Evolutionary conservation across 768 basidiomycete genomes (phyloP).

Genomic region (Rhizopogon salebrosus): DNA sequence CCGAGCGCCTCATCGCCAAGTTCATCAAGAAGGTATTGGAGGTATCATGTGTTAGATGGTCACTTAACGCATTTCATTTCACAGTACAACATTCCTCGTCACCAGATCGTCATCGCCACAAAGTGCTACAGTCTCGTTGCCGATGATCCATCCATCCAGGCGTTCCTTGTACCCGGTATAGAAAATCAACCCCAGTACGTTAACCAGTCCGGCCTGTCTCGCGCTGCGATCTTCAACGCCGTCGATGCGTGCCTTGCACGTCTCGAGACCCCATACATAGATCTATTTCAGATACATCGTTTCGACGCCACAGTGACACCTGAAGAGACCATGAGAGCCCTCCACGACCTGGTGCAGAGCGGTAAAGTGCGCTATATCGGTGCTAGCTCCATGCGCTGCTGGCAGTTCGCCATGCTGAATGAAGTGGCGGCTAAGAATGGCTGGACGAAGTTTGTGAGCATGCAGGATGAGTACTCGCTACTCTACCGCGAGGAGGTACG

Average conservation of each 20-base stretch:
- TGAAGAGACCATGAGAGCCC: slow-evolving; percentile 45
- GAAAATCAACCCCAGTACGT: slow-evolving; percentile 13
- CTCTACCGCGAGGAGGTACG: slow-evolving; percentile 51
- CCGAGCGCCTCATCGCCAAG: slow-evolving; percentile 32
- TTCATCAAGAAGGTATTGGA: slow-evolving; percentile 29
- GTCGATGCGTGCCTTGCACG: slow-evolving; percentile 33
- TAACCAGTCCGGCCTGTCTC: slow-evolving; percentile 31
- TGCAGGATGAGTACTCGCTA: slow-evolving; percentile 50
- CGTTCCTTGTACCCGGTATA: neutral
- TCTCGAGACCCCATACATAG: slow-evolving; percentile 31
- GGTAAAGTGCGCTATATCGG: slow-evolving; percentile 50
- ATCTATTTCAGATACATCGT: slow-evolving; percentile 41
- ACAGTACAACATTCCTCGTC: slow-evolving; percentile 28
- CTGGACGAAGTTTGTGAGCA: slow-evolving; percentile 51
- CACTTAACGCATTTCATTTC: neutral
- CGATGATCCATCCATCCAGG: neutral
- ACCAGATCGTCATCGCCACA: slow-evolving; percentile 26
- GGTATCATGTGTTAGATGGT: neutral
- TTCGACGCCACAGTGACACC: slow-evolving; percentile 32
- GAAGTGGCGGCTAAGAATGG: slow-evolving; percentile 37
- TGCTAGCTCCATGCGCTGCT: slow-evolving; percentile 41
- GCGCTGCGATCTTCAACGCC: slow-evolving; percentile 32
- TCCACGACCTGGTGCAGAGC: slow-evolving; percentile 43
- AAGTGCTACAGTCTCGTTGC: slow-evolving; percentile 21
- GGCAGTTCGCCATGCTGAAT: slow-evolving; percentile 42